A percentile compares a stretch with the other conserved stretches of the same genome.
phyloP scores from a whole-genome alignment of 257 asterid genomes.

The Solanum ossicruentum region DNA sequence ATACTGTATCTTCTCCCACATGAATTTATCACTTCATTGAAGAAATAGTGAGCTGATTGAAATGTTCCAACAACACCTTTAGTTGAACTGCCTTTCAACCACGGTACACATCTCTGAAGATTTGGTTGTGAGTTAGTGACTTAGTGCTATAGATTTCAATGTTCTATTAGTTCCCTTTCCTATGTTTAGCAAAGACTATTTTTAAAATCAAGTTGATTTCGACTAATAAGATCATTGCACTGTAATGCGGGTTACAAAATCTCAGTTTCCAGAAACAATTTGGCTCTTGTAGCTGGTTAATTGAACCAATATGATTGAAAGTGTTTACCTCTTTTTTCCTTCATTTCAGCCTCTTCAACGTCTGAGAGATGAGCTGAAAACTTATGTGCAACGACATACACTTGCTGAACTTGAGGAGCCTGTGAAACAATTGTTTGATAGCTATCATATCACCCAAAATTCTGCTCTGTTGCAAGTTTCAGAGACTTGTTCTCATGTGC shows the following conservation, averaged over 20 bases:
- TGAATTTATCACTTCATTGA: neutral
- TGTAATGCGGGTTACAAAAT: neutral
- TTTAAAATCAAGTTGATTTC: neutral
- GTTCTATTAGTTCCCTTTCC: neutral
- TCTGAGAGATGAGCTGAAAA: conserved; percentile 64
- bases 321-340: neutral
- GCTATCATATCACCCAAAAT: conserved; percentile 46
- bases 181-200: neutral
- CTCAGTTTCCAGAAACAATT: neutral
- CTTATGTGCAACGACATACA: conserved; percentile 40
- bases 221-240: neutral
- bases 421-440: conserved; percentile 48
- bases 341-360: conserved; percentile 53
- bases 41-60: neutral
- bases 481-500: conserved; percentile 39
- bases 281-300: neutral
- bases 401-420: conserved; percentile 44
- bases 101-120: neutral
- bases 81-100: neutral
- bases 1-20: neutral
- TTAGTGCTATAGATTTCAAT: neutral
- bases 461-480: conserved; percentile 42
- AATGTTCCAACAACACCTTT: neutral
- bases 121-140: neutral
- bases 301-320: neutral